Evolutionary conservation across 176 grass and related monocot species (phyloP), one percentile per base, ranked within the genome.

Genomic region (Carex kokanica): DNA sequence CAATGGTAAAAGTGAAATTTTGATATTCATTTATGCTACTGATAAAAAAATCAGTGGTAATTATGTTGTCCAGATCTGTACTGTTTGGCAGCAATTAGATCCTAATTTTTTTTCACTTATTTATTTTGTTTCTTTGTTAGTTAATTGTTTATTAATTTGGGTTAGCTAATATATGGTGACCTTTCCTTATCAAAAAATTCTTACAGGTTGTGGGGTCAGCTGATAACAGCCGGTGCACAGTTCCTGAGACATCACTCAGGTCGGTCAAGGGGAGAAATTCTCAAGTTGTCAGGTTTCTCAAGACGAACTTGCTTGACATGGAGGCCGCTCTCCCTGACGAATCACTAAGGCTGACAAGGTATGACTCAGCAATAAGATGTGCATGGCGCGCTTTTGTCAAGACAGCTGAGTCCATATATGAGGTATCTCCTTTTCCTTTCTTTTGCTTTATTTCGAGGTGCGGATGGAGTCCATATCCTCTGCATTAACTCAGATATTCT

Each of bases 331-430:
- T 98, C 65, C 89, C 95, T 51, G 88, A 88, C 8, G 92, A 95
- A 86, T 87, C 92, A 72, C 78, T 94, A 54, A 95, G 77, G 75
- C 83, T 86, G 47, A 91, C 89, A 11, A 98, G 88, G 72, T 88
- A 78, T 70, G 86, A 85, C 55, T 63, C 88, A 80, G 92, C 51
- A 71, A 91, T 84, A 95, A 90, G 92, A 84, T 52, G 84, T 49
- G 87, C 84, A 61, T 98, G 96, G 96, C 96, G 91, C 63, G 79
- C 86, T 87, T 93, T 98, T 93, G 91, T 98, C 56, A 98, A 98
- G 84, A 84, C 80, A 34, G 89, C 93, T 80, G 90, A 98, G 74
- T 95, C 93, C 60, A 95, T 98, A 87, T 95, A 87, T 67, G 89
- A 95, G 93, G 96, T 95, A 81, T 77, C 38, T 24, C 32, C 69